Base-by-base conservation (phyloP, 257 asterid species). In the Ilex aquifolium region DNA sequence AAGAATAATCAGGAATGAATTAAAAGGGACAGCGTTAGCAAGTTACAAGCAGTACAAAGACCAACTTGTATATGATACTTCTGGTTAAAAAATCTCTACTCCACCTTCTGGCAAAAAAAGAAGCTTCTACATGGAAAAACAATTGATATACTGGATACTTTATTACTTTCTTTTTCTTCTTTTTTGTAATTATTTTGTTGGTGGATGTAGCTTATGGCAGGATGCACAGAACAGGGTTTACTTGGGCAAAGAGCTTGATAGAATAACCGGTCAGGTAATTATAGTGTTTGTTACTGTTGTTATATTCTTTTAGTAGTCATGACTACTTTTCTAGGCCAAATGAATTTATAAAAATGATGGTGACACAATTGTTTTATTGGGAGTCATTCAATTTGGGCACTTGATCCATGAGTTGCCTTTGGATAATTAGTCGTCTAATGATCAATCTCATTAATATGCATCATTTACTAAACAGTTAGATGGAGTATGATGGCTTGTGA, bases 211-310 rank as follows among this genome's bases (percentile, higher is more conserved):
- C 39, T 74, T 91, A 79, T 91, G 96, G 98, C 96, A 86, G 78
- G 98, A 86, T 27, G 94, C 95, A 14, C 82, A 86, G 76, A 76
- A 80, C 72, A 88, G 98, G 70, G 96, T 80, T 66, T 81, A 74
- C 72, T 65, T 86, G 50, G 79, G 82, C 11, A 84, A 82, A 68
- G 95, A 88, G 85, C 90, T 91, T 10, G 95, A 91, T 67, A 84
- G 95, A 83, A 80, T 91, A 59, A 91, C 95, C 30, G 98, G 98
- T 42, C 98, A 84, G 96, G 98, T 88, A 79, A 56, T 32, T 15
- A 57, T 29, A 40, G 8, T 42, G 44, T 64, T 46, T 27, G 46
- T 6, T 36, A 30, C 29, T 5, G 10, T 21, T 32, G 10, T 50
- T 62, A 50, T n/a, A 11, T 61, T 40, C 56, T 27, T 1, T 55